A percentile compares a stretch with the other conserved stretches of the same genome.
Evolutionary conservation across 352 stramenopile genomes (phyloP).

Genomic region (Phytophthora sansomeana): DNA sequence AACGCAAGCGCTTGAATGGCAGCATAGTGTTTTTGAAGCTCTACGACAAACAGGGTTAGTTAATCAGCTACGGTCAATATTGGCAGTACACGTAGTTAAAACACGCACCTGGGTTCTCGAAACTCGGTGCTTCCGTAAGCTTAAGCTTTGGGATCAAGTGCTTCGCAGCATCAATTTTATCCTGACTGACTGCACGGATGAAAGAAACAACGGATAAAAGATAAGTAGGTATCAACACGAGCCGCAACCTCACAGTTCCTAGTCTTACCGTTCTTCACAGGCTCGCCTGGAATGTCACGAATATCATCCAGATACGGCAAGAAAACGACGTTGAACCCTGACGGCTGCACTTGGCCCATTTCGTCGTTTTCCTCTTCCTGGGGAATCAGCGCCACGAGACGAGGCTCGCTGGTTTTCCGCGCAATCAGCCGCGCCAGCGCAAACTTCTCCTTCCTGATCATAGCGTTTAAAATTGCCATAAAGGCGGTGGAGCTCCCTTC

Average conservation of each 20-base stretch:
- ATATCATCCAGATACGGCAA: slow-evolving; percentile 87
- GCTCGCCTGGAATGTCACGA: slow-evolving; percentile 63
- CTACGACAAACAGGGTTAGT: slow-evolving; percentile 35
- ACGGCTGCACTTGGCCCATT: slow-evolving; percentile 80
- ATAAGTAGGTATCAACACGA: slow-evolving; percentile 12
- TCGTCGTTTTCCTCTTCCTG: slow-evolving; percentile 82
- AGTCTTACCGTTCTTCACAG: slow-evolving; percentile 44
- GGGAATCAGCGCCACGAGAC: slow-evolving; percentile 77
- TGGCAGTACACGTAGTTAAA: neutral
- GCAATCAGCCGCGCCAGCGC: slow-evolving; percentile 75
- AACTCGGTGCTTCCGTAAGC: slow-evolving; percentile 72
- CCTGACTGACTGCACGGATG: slow-evolving; percentile 40
- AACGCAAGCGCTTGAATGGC: slow-evolving; percentile 81
- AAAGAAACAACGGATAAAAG: neutral
- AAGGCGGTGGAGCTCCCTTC: slow-evolving; percentile 80
- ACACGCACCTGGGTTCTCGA: slow-evolving; percentile 79
- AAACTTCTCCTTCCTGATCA: slow-evolving; percentile 72
- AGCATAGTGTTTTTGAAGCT: slow-evolving; percentile 88
- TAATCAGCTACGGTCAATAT: neutral
- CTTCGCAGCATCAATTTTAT: slow-evolving; percentile 74
- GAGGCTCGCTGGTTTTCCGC: slow-evolving; percentile 78
- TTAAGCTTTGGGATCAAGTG: slow-evolving; percentile 78
- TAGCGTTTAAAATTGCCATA: slow-evolving; percentile 68
- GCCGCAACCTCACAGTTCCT: neutral
- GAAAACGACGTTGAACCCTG: slow-evolving; percentile 82